Evolutionary conservation across 257 asterid genomes (phyloP), one percentile per base, ranked within the genome.

Genomic region (Penstemon eatonii): DNA sequence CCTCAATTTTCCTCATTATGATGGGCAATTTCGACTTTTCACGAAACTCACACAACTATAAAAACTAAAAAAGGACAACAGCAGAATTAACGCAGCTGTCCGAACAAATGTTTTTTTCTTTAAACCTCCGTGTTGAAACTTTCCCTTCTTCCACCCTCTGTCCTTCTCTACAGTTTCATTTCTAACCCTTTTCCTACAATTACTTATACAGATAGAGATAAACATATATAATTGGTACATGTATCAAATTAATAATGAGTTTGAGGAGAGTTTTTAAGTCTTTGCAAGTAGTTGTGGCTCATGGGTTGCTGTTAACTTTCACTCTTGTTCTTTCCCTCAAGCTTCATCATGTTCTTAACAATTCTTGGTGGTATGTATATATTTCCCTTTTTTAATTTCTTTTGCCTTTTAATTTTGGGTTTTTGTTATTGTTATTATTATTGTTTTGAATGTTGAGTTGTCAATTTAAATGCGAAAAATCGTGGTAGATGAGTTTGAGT

Each of bases 181-280:
- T 51, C 6, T 18, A 36, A 19, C 6, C 18, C 25, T 18, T 69
- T 65, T 37, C 5, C 56, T 10, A 7, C 10, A 72, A 62, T 75
- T 25, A 45, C 56, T 64, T 19, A 55, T 53, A 25, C 2, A 25
- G 33, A 25, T 25, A 1, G 1, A 25, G 33, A 25, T 25, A 25
- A 25, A 2, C 33, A 25, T 1, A 25, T 1, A 55, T 63, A 9
- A 40, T 8, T 44, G 5, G 7, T 42, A 40, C 3, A 13, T 57
- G 4, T 4, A 60, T 40, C 3, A 38, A 8, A 10, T 5, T 43
- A 1, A 83, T 76, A 78, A 82, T 80, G 92, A 83, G 78, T 59
- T 82, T 88, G 87, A 83, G 95, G 69, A 86, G 95, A 79, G 79
- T 93, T 44, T 81, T 87, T 55, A 88, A 90, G 93, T 87, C 96